Base-by-base conservation (phyloP, 179 eudicot species). In the Beta corolliflora region DNA sequence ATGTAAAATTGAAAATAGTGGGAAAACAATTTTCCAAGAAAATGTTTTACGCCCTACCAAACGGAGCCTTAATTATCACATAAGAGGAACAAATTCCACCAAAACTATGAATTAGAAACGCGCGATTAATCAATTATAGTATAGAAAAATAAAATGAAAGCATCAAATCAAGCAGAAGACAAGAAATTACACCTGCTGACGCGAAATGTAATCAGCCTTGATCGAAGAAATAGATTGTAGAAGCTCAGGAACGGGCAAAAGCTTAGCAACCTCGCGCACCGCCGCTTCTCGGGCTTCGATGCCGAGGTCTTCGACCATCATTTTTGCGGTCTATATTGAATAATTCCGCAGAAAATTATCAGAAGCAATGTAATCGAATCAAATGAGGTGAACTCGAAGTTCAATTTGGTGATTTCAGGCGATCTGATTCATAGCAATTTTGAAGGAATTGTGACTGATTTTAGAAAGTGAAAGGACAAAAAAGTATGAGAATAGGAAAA, bases 261-360 rank as follows among this genome's bases (percentile, higher is more conserved):
- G 92, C 91, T 96, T 96, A 12, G 94, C 97, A 41, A 96, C 97
- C 92, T 96, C 99, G 21, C 99, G 91, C 60, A 96, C 99, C 5
- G 99, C 92, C 0, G 96, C 93, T 85, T 96, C 99, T 82, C 88
- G 91, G 8, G 99, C 99, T 71, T 94, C 98, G 54, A 96, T 88
- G 25, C 92, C 98, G 16, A 96, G 92, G 88, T 96, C 99, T 77
- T 96, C 99, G 48, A 82, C 96, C 95, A 94, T 96, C 94, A 81
- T 83, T n/a, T 13, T 64, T 12, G 29, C 63, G 25, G 0, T n/a
- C 59, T 64, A n/a, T n/a, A 65, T 25, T 65, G 15, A 18, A 6
- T 45, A 31, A 15, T 19, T 69, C 13, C 31, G 10, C 16, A 66
- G 45, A 44, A 13, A 44, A 66, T 4, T 9, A 69, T 46, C 29